Evolutionary conservation across 1,139 yeast species (phyloP).

Genomic region (Suhomyces terraborum): DNA sequence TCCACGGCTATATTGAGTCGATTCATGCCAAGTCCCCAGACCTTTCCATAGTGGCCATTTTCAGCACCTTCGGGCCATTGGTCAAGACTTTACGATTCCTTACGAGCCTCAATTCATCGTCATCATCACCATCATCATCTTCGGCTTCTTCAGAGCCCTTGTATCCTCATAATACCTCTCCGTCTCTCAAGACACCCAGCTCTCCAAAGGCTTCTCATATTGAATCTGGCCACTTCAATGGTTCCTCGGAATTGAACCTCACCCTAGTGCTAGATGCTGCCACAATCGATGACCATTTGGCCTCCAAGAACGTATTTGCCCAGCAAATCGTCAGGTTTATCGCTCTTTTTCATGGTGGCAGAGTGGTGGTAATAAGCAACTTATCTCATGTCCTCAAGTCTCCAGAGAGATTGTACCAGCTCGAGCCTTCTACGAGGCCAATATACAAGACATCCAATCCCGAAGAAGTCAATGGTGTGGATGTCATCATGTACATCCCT

Average conservation of each 20-base stretch:
- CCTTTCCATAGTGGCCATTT: constrained; percentile 20
- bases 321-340: constrained; percentile 59
- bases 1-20: constrained; percentile 21
- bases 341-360: constrained; percentile 46
- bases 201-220: no score
- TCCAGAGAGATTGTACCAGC: constrained; percentile 4
- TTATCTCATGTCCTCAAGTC: constrained; percentile 9
- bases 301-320: constrained; percentile 26
- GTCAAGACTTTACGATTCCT: constrained; percentile 19
- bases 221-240: constrained; percentile 25
- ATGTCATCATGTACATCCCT: constrained; percentile 44
- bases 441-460: constrained; percentile 13
- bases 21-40: constrained; percentile 16
- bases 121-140: neutral
- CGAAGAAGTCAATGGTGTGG: constrained; percentile 5
- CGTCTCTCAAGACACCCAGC: constrained; percentile 3
- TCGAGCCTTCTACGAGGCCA: constrained; percentile 10
- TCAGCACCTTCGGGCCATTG: constrained; percentile 17
- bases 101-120: constrained; percentile 7
- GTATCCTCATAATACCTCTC: constrained; percentile 9
- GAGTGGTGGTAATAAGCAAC: constrained; percentile 28
- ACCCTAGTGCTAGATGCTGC: constrained; percentile 23
- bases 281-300: constrained; percentile 21
- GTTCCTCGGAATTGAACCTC: constrained; percentile 23
- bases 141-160: constrained; percentile 1